Percentiles rank a stretch among this genome's conserved stretches.
phyloP scores from a whole-genome alignment of 75 land plant species.

The Cupressus sempervirens region DNA sequence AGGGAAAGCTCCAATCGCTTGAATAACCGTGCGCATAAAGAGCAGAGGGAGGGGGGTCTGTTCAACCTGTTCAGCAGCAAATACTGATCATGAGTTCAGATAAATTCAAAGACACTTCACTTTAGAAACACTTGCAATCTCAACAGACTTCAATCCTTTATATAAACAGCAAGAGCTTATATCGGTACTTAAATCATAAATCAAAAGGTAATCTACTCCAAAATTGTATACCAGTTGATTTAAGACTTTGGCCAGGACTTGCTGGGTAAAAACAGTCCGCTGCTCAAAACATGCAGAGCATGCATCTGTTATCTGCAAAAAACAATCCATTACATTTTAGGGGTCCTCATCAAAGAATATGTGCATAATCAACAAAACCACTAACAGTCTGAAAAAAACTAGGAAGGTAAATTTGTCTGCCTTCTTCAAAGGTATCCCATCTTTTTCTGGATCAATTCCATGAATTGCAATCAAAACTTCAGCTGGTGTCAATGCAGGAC shows the following conservation, averaged over 20 bases:
- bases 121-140: not conserved
- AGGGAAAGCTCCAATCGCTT: conserved; percentile 92
- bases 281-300: conserved; percentile 98
- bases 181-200: not conserved
- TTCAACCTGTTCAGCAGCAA: conserved; percentile 65
- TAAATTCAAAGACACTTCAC: not conserved
- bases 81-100: conserved; percentile 1
- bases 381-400: not conserved
- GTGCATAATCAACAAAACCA: not conserved
- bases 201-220: not conserved
- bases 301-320: conserved; percentile 84
- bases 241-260: conserved; percentile 88
- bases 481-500: conserved; percentile 96
- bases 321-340: not conserved
- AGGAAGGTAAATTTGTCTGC: conserved; percentile 19
- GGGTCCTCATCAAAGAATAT: not conserved
- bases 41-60: conserved; percentile 86
- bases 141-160: not conserved
- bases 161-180: not conserved
- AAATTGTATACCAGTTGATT: conserved; percentile 75
- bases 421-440: conserved; percentile 86
- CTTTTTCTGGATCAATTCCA: conserved; percentile 82
- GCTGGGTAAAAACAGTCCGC: conserved; percentile 92
- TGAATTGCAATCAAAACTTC: conserved; percentile 96
- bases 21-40: conserved; percentile 99